Evolutionary conservation across 306 rosid species (phyloP).

Genomic region (Hylodesmum podocarpum): DNA sequence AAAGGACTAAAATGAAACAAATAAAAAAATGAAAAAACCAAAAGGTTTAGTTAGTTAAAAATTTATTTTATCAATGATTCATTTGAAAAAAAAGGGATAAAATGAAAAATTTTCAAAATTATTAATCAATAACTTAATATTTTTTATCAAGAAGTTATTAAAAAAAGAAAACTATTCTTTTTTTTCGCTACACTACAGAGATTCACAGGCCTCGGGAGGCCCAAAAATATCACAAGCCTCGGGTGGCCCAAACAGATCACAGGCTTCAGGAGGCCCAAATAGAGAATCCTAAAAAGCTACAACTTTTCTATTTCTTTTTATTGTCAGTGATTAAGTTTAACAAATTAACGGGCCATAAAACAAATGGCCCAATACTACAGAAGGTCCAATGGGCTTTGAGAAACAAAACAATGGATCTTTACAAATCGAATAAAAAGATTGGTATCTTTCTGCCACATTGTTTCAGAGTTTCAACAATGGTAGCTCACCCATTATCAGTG

Average conservation of each 20-base stretch:
- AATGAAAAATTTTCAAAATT: no score
- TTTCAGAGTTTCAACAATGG: conserved; percentile 30
- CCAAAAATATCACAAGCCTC: no score
- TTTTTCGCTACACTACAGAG: no score
- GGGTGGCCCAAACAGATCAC: no score
- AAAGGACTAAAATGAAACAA: neutral
- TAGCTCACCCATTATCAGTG: conserved; percentile 53
- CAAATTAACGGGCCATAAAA: neutral
- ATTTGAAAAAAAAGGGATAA: no score
- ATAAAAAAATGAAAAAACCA: neutral
- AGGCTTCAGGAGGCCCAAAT: no score
- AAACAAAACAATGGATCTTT: neutral
- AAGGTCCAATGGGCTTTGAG: conserved; percentile 18
- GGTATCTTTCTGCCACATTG: neutral
- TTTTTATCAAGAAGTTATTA: neutral
- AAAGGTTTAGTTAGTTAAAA: no score
- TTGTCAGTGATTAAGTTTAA: neutral
- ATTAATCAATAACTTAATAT: no score
- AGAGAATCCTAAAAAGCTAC: no score
- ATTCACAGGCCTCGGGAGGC: no score
- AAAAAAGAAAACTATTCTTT: neutral
- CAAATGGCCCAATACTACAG: neutral
- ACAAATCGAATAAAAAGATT: neutral
- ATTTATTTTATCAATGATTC: neutral
- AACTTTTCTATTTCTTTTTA: no score